These are phyloP conservation scores for Wallacemonas rigidus DNA, from an alignment of 208 protist genomes.

Conservation along the genomic window DNA sequence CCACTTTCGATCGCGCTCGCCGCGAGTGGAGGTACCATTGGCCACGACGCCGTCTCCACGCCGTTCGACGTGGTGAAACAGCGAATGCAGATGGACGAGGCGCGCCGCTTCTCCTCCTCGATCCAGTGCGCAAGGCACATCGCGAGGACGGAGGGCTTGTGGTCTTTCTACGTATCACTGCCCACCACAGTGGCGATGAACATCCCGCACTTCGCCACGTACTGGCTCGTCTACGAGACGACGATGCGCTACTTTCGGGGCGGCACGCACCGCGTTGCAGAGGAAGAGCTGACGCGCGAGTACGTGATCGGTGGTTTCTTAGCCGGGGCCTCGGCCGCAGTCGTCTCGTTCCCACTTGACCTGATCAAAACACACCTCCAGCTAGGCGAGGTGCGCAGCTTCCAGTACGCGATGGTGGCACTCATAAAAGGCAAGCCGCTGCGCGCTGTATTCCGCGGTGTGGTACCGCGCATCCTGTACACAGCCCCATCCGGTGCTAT, in stretches of 20 bases:
- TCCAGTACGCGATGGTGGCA: conserved; percentile 22
- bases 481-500: conserved; percentile 89
- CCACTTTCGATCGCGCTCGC: conserved; percentile 47
- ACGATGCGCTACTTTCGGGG: conserved; percentile 39
- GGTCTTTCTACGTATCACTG: conserved; percentile 81
- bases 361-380: conserved; percentile 92
- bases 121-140: conserved; percentile 51
- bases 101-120: conserved; percentile 49
- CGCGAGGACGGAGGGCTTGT: conserved; percentile 54
- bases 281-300: conserved; percentile 51
- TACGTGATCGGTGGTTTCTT: conserved; percentile 79
- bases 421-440: conserved; percentile 49
- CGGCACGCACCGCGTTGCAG: conserved; percentile 42
- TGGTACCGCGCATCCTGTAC: conserved; percentile 85
- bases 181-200: conserved; percentile 94
- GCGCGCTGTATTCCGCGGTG: conserved; percentile 72
- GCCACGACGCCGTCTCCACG: conserved; percentile 91
- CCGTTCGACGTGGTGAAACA: conserved; percentile 96
- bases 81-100: conserved; percentile 90
- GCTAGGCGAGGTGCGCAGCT: conserved; percentile 45
- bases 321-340: conserved; percentile 81
- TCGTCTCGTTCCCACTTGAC: conserved; percentile 93
- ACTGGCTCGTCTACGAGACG: conserved; percentile 93
- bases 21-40: conserved; percentile 69
- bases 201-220: conserved; percentile 89